Conservation (phyloP, 371 early-diverging fungal species). For the Mycotypha africana region DNA sequence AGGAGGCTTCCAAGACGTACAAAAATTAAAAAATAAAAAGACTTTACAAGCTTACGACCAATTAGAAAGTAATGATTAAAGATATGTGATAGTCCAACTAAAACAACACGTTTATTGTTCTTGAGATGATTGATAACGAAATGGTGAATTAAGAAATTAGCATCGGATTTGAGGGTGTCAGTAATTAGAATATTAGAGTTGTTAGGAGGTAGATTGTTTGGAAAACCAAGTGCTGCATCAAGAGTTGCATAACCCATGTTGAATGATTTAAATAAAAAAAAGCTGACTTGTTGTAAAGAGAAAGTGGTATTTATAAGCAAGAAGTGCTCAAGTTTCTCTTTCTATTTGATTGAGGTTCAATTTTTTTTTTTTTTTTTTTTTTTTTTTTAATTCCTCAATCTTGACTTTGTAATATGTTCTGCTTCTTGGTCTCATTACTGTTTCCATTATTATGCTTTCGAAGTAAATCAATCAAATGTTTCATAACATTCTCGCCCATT, state of each 20-base stretch:
- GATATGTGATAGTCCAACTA: constrained; percentile 63
- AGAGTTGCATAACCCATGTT: constrained; percentile 51
- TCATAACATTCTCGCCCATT: constrained; percentile 2
- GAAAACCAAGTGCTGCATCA: constrained; percentile 45
- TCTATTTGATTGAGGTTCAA: no score
- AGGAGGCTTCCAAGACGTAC: background rate
- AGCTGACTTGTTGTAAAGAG: no score
- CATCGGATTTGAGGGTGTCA: constrained; percentile 62
- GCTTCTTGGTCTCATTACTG: no score
- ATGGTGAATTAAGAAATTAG: constrained; percentile 66
- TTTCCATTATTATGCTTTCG: constrained; percentile 3
- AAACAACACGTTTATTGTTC: constrained; percentile 47
- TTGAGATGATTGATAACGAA: constrained; percentile 64
- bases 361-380: background rate
- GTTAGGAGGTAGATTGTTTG: constrained; percentile 39
- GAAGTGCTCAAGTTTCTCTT: no score
- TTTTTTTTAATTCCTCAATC: background rate
- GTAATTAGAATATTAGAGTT: constrained; percentile 52
- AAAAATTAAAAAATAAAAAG: background rate
- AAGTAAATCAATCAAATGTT: constrained; percentile 6
- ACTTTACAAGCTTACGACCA: constrained; percentile 61
- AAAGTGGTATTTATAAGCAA: background rate
- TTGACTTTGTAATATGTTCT: no score
- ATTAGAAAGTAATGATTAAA: constrained; percentile 63
- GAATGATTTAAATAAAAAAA: constrained; percentile 2